Percentiles rank a stretch among this genome's conserved stretches.
Conservation (phyloP, 306 rosid species). For the Geum urbanum region DNA sequence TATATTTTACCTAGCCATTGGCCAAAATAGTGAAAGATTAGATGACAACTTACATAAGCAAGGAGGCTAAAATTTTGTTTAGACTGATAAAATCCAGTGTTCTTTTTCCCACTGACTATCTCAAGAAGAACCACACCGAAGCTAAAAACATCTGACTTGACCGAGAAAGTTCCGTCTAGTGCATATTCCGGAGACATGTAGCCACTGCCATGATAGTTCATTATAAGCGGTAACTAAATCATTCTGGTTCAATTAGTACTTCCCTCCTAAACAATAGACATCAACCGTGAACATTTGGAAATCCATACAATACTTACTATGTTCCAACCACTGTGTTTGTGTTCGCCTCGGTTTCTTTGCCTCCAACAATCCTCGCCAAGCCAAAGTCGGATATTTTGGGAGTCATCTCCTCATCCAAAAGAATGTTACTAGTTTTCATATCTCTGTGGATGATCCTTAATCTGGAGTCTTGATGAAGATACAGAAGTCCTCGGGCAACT, state of each 20-base stretch:
- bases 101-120: conserved; percentile 48
- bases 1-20: not conserved
- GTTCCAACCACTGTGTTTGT: conserved; percentile 68
- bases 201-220: conserved; percentile 25
- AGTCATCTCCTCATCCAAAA: conserved; percentile 56
- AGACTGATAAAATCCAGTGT: conserved; percentile 36
- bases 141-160: conserved; percentile 51
- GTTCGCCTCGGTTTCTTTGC: conserved; percentile 46
- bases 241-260: too few relatives aligned
- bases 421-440: conserved; percentile 57
- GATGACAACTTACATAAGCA: conserved; percentile 37
- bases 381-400: conserved; percentile 75
- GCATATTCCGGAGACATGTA: conserved; percentile 56
- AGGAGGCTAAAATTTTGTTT: conserved; percentile 38
- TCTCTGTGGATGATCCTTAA: conserved; percentile 69
- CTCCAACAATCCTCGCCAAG: conserved; percentile 60
- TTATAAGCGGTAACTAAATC: too few relatives aligned
- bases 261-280: too few relatives aligned
- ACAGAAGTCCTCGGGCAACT: conserved; percentile 65
- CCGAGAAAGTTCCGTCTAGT: conserved; percentile 41
- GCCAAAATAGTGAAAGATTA: not conserved
- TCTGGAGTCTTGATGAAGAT: conserved; percentile 72
- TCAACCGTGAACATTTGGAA: too few relatives aligned
- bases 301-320: conserved; percentile 41
- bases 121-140: conserved; percentile 55